phyloP scores from a whole-genome alignment of 1,284 basidiomycete genomes.

The Megacollybia platyphylla region DNA sequence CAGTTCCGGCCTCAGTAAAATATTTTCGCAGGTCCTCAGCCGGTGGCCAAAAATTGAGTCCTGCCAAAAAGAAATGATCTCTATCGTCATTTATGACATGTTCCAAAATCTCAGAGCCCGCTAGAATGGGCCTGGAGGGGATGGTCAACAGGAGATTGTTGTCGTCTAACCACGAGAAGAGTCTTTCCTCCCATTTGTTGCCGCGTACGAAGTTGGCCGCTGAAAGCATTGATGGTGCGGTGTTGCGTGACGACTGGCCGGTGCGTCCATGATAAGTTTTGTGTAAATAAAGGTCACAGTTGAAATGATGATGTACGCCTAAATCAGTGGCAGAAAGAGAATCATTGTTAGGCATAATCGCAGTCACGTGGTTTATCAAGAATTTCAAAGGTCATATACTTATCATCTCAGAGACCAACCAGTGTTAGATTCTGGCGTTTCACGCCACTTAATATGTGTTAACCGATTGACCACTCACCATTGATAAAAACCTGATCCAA shows the following conservation, averaged over 20 bases:
- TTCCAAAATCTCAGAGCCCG: slow-evolving; percentile 18
- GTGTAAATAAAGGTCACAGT: slow-evolving; percentile 34
- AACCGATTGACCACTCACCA: too few relatives aligned
- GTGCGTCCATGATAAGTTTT: slow-evolving; percentile 21
- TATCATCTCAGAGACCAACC: too few relatives aligned
- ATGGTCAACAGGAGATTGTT: slow-evolving; percentile 26
- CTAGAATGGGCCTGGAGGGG: slow-evolving; percentile 19
- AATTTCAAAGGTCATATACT: too few relatives aligned
- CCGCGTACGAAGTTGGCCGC: slow-evolving; percentile 30
- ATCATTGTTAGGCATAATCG: slow-evolving; percentile 6
- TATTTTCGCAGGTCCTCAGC: slow-evolving; percentile 16
- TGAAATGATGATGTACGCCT: slow-evolving; percentile 28
- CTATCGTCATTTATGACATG: slow-evolving; percentile 28
- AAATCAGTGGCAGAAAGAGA: slow-evolving; percentile 32
- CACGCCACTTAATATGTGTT: too few relatives aligned
- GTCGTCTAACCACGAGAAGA: slow-evolving; percentile 32
- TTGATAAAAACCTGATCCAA: too few relatives aligned
- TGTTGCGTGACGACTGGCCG: neutral
- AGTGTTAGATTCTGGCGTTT: too few relatives aligned
- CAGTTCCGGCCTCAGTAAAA: slow-evolving; percentile 16
- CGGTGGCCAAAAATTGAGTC: slow-evolving; percentile 27
- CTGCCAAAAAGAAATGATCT: slow-evolving; percentile 35
- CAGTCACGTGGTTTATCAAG: too few relatives aligned
- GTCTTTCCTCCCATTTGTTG: slow-evolving; percentile 32
- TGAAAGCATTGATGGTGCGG: slow-evolving; percentile 15